Percentiles rank a stretch among this genome's conserved stretches.
phyloP scores from a whole-genome alignment of 1,139 yeast species.

The Komagataea norvegica region DNA sequence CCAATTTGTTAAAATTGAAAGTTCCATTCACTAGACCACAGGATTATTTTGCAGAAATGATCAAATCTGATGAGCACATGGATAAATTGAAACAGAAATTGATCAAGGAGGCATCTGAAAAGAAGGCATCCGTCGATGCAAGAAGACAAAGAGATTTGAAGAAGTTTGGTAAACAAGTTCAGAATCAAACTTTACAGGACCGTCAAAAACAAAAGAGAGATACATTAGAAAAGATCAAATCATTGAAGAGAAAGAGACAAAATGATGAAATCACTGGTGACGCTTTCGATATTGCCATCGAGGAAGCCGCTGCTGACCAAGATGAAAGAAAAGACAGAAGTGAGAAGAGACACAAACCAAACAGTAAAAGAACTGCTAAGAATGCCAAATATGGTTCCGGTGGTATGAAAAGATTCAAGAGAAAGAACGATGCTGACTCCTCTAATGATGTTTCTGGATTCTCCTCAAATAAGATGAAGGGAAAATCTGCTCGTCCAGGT shows the following conservation, averaged over 20 bases:
- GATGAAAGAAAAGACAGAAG: slow-evolving; percentile 29
- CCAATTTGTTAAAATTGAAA: slow-evolving; percentile 56
- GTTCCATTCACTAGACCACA: slow-evolving; percentile 89
- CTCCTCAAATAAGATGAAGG: slow-evolving; percentile 51
- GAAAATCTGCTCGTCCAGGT: slow-evolving; percentile 49
- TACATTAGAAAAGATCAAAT: slow-evolving; percentile 83
- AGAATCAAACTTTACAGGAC: slow-evolving; percentile 86
- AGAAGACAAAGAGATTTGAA: slow-evolving; percentile 90
- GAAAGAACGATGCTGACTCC: slow-evolving; percentile 71
- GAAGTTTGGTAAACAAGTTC: slow-evolving; percentile 97
- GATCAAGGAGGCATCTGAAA: slow-evolving; percentile 80
- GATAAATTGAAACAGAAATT: slow-evolving; percentile 82
- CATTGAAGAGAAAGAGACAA: slow-evolving; percentile 82
- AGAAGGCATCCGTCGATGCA: slow-evolving; percentile 91
- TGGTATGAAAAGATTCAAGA: slow-evolving; percentile 70
- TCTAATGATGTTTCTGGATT: slow-evolving; percentile 68
- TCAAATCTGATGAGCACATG: slow-evolving; percentile 97
- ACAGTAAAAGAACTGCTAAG: slow-evolving; percentile 63
- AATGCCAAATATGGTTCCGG: slow-evolving; percentile 67
- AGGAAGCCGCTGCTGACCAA: slow-evolving; percentile 55
- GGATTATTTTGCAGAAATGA: slow-evolving; percentile 98
- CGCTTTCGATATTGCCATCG: slow-evolving; percentile 70
- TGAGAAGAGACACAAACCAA: slow-evolving; percentile 45
- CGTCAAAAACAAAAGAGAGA: slow-evolving; percentile 94
- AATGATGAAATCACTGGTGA: slow-evolving; percentile 63